Base-by-base conservation (phyloP, 2,329 filamentous ascomycete genomes). In the Epichloe festucae region DNA sequence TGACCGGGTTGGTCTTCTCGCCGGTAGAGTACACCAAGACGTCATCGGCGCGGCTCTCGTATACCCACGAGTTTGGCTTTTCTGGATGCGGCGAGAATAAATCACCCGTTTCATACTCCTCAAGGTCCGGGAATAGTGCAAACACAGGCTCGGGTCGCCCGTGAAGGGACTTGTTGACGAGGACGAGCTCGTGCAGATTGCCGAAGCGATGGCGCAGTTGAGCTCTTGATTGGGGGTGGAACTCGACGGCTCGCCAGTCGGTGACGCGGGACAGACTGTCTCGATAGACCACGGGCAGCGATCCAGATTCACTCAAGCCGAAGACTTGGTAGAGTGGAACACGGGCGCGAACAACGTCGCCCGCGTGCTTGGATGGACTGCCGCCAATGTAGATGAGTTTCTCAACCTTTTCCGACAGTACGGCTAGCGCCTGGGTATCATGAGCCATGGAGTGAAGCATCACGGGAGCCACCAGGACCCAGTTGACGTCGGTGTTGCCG, bases 21-120 rank as follows among this genome's bases (percentile, higher is more conserved):
- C 52, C 52, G n/a, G 50, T 54, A 8, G 48, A 34, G 27, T 48
- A 54, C 38, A 54, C 52, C 17, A 54, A 48, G 10, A 54, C 35
- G 34, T 54, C 52, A 35, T 54, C 52, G 14, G 47, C 43, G 3
- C 52, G 44, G n/a, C 45, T 48, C 34, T 46, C 39, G 23, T 51
- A 47, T 11, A 17, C 3, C 52, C 52, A 54, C 5, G 48, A 46
- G 41, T 40, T 45, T 34, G 52, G 52, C 12, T 17, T 23, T 4
- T 36, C 23, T 11, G 46, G 48, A 27, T 53, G 42, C 12, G 48
- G 48, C n/a, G 43, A 31, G 39, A 53, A 53, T 5, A 53, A 38
- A 14, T 53, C 52, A 6, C 43, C 48, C 5, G 52, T 53, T 8
- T 45, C 21, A 34, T 47, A 53, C 35, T 50, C 48, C 2, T 47